These are phyloP conservation scores for Trichosporon faecale DNA, from an alignment of 1,284 basidiomycete genomes.

Conservation along the genomic window DNA sequence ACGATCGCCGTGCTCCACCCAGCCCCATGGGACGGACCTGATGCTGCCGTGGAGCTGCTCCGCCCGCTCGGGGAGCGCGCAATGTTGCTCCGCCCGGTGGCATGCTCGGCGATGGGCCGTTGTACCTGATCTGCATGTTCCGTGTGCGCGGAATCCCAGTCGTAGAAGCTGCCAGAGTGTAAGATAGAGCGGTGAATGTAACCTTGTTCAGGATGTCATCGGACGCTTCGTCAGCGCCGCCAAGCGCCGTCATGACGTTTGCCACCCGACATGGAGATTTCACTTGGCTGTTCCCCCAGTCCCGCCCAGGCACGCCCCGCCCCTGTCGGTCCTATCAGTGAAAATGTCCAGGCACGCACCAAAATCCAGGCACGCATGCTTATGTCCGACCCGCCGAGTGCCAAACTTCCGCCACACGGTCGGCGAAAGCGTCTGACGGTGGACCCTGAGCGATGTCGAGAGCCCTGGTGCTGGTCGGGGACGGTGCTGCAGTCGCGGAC, in stretches of 20 bases:
- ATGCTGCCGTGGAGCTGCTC: not conserved
- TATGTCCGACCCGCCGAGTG: not conserved
- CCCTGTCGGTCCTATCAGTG: not conserved
- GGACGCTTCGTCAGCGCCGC: constrained; percentile 1
- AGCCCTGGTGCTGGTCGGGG: not conserved
- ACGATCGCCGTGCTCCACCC: constrained; percentile 6
- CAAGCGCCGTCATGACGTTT: not conserved
- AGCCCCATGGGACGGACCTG: not conserved
- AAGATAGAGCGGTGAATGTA: constrained; percentile 5
- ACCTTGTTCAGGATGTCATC: not conserved
- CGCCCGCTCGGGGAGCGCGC: not conserved
- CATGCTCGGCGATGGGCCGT: not conserved
- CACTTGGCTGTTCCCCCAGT: too few species aligned
- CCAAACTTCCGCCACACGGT: constrained; percentile 5
- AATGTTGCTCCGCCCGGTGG: constrained; percentile 3
- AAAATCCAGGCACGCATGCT: not conserved
- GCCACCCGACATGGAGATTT: constrained; percentile 1
- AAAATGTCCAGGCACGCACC: not conserved
- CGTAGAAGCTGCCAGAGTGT: constrained; percentile 7
- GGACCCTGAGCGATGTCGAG: not conserved
- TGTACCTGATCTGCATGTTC: constrained; percentile 7
- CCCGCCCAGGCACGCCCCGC: not conserved
- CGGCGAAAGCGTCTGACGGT: not conserved
- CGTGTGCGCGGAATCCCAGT: not conserved
- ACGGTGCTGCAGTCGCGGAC: not conserved